phyloP scores from a whole-genome alignment of 805 yeast species.

The Metschnikowia amazonensis region DNA sequence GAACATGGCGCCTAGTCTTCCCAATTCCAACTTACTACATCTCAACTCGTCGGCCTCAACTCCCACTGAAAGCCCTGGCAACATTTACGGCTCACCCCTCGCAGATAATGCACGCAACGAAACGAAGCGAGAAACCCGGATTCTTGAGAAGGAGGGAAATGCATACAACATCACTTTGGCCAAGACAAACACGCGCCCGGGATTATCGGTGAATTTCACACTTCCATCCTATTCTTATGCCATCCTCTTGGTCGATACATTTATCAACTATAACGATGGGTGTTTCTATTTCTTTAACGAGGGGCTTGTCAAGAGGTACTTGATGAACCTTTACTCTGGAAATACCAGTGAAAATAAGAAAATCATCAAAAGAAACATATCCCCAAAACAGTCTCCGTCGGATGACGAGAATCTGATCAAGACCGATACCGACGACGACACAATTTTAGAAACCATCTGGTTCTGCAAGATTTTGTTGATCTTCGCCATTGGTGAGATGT shows the following conservation, averaged over 20 bases:
- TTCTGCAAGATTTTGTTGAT: conserved; percentile 70
- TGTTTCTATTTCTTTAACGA: conserved; percentile 83
- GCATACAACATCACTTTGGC: conserved; percentile 69
- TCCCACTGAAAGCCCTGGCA: conserved; percentile 11
- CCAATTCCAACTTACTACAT: conserved; percentile 16
- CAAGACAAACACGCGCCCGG: conserved; percentile 63
- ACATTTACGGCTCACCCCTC: conserved; percentile 11
- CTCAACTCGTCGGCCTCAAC: conserved; percentile 16
- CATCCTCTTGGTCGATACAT: conserved; percentile 67
- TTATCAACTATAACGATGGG: conserved; percentile 76
- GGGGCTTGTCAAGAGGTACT: conserved; percentile 66
- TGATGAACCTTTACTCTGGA: conserved; percentile 61
- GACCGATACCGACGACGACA: conserved; percentile 46
- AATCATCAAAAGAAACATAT: conserved; percentile 34
- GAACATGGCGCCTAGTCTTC: conserved; percentile 47
- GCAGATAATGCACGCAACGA: conserved; percentile 11
- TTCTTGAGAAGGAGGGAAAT: conserved; percentile 70
- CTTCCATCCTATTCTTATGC: conserved; percentile 77
- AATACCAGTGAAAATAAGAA: conserved; percentile 34
- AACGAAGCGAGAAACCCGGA: conserved; percentile 47
- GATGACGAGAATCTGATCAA: conserved; percentile 40
- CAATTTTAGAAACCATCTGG: conserved; percentile 74
- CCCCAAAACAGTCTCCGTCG: conserved; percentile 23
- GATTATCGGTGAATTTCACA: conserved; percentile 64
- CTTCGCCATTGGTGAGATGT: conserved; percentile 81